These are phyloP conservation scores for Exophiala alcalophila DNA, from an alignment of 2,329 filamentous ascomycete species.

Conservation along the genomic window DNA sequence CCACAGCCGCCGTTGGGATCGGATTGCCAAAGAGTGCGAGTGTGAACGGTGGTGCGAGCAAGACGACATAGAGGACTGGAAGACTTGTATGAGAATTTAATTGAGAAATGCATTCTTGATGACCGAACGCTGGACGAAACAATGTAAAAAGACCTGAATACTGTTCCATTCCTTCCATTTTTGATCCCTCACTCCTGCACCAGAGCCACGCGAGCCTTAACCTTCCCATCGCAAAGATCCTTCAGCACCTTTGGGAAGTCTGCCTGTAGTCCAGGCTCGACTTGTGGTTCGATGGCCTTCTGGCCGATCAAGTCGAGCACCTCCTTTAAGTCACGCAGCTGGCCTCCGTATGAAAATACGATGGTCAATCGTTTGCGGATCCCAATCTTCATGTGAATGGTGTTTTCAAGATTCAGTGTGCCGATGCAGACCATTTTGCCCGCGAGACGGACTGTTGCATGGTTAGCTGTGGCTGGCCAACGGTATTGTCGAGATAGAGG, in stretches of 20 bases:
- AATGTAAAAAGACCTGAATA: no score
- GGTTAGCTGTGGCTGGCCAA: not conserved
- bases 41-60: no score
- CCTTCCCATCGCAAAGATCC: constrained; percentile 37
- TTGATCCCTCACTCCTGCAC: no score
- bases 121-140: no score
- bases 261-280: constrained; percentile 34
- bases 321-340: constrained; percentile 38
- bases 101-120: no score
- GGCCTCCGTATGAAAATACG: constrained; percentile 47
- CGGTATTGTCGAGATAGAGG: not conserved
- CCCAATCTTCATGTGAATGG: constrained; percentile 45
- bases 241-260: constrained; percentile 38
- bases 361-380: constrained; percentile 44
- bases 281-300: constrained; percentile 37
- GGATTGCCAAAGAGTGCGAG: no score
- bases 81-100: no score
- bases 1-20: constrained; percentile 42
- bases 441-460: constrained; percentile 34
- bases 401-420: constrained; percentile 41
- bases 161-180: no score
- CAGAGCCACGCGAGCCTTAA: constrained; percentile 30
- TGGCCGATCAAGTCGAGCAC: constrained; percentile 33
- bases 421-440: constrained; percentile 40
- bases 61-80: no score